Evolutionary conservation across 1,284 basidiomycete genomes (phyloP), one percentile per base, ranked within the genome.

Genomic region (Rhodofomes roseus): DNA sequence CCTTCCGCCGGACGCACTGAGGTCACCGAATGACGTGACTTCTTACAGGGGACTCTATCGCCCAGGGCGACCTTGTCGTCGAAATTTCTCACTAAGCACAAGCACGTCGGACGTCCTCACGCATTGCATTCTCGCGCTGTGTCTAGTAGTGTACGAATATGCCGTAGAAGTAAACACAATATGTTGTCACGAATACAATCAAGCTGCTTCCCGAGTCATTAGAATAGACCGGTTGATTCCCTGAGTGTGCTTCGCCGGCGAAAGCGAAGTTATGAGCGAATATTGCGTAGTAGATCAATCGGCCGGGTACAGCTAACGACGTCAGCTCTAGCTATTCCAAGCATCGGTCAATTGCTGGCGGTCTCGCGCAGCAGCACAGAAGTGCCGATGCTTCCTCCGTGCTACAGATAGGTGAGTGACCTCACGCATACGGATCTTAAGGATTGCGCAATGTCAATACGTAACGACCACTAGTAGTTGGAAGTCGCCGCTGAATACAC

Each of bases 31-130:
- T 60, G 46, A 56, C 53, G 31, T 37, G 43, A 31, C 23, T 62
- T 61, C 58, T 59, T 57, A 25, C 66, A 92, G 89, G 92, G 67
- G 93, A 94, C 73, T 93, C 92, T 22, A 89, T 96, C 77, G 89
- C 88, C 73, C 90, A 93, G 73, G 92, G 93, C 57, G 93, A 96
- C 75, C 79, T 96, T 68, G 85, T 89, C 41, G 87, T 90, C 65
- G 93, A 95, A 74, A 93, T 95, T 70, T 83, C 87, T 58, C 90
- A 92, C 71, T 92, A 48, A 68, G 54, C 25, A 12, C 36, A 48
- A 68, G 54, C 25, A 12, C 36, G 34, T 22, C 36, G 46, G 52
- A 41, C 56, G 50, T 25, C n/a, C 25, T 40, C 44, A 29, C n/a
- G 18, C 36, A 34, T 27, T 40, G 36, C 40, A 41, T 37, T 58